Conservation (phyloP, 148 eudicot species). For the Camellia japonica region DNA sequence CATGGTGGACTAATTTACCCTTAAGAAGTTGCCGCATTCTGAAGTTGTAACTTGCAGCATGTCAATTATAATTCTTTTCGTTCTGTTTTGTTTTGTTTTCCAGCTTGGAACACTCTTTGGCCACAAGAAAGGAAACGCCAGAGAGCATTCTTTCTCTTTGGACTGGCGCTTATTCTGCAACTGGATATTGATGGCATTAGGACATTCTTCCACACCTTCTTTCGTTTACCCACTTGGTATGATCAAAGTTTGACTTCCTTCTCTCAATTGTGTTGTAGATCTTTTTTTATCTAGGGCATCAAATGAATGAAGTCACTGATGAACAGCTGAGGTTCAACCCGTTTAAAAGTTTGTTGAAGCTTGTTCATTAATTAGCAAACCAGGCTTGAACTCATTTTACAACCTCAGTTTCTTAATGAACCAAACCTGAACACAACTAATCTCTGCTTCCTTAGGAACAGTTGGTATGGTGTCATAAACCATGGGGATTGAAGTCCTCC, state of each 20-base stretch:
- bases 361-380: neutral
- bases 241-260: neutral
- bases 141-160: slow-evolving; percentile 93
- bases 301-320: no score
- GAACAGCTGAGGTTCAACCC: no score
- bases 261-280: neutral
- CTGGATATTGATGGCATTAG: slow-evolving; percentile 86
- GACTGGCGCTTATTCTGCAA: slow-evolving; percentile 86
- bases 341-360: no score
- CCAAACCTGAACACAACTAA: neutral
- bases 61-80: neutral
- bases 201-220: slow-evolving; percentile 82
- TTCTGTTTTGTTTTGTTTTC: neutral
- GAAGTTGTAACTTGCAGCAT: neutral
- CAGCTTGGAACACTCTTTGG: slow-evolving; percentile 99
- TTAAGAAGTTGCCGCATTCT: neutral
- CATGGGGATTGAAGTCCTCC: neutral
- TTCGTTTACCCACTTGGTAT: slow-evolving; percentile 89
- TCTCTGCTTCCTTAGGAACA: neutral
- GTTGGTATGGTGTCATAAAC: neutral
- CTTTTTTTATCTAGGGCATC: neutral
- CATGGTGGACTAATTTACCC: slow-evolving; percentile 6
- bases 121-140: slow-evolving; percentile 97
- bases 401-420: neutral
- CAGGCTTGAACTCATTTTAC: neutral